Base-by-base conservation (phyloP, 441 rosid species). In the Gossypium trilobum region DNA sequence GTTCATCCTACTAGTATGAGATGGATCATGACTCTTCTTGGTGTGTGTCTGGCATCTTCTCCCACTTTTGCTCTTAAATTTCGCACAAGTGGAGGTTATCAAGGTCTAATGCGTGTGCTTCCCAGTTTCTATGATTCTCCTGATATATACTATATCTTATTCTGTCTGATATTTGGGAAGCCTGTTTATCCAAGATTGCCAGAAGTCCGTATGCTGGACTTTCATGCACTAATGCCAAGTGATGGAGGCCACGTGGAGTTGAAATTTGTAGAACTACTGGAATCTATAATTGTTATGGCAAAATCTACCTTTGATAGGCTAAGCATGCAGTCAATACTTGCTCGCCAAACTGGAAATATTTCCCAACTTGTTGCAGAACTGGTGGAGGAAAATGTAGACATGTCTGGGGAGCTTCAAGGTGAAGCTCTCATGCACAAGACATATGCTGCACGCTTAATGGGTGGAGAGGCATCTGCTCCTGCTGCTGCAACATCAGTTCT, bases 341-440 rank as follows among this genome's bases (percentile, higher is more conserved):
- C 98, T 77, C 89, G 88, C 62, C 90, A 96, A 85, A 86, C 92
- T 75, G 99, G 99, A 54, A 91, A 82, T 84, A 89, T 96, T 81
- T 90, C 98, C 76, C 96, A 87, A 83, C 91, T 96, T 79, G 90
- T 88, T 68, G 93, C 97, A 79, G 97, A 96, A 82, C 96, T 96
- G 78, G 89, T 93, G 68, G 98, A 93, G 79, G 98, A 93, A 72
- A 83, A 88, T 80, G 84, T 86, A 60, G 98, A 96, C 83, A 90
- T 86, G 91, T 88, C 91, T 52, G 99, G 96, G 77, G 98, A 92
- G 83, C 97, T 96, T 82, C 99, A 93, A 84, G 99, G 98, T 82
- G 99, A 96, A 85, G 99, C 99, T 81, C 85, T 93, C 79, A 96
- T 96, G 99, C 99, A 96, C 78, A 96, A 96, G 87, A 96, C 99